Conservation (phyloP, 208 protist species). For the Strigomonas galati region DNA sequence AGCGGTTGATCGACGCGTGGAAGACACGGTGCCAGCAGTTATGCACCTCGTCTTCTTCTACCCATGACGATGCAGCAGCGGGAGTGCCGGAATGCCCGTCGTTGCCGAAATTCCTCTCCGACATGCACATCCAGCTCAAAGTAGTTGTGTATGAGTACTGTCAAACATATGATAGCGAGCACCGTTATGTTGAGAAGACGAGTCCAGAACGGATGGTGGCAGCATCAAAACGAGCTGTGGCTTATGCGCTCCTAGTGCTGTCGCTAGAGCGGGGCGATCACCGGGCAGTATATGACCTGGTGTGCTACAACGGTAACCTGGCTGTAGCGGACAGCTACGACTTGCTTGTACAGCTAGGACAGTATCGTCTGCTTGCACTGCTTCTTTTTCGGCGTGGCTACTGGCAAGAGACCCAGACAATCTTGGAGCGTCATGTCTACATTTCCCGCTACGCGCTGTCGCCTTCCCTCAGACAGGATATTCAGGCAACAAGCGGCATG, state of each 20-base stretch:
- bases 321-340: conserved; percentile 59
- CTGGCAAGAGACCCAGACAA: conserved; percentile 15
- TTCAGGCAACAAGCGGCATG: no score
- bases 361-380: conserved; percentile 71
- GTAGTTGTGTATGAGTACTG: no score
- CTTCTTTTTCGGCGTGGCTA: conserved; percentile 49
- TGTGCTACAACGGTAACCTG: conserved; percentile 26
- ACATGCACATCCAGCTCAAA: no score
- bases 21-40: no score
- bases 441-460: conserved; percentile 9
- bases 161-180: no score
- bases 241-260: conserved; percentile 69
- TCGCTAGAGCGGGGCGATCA: conserved; percentile 63
- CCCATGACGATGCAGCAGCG: no score
- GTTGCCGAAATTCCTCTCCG: no score
- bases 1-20: no score
- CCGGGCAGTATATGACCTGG: conserved; percentile 41
- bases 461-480: no score
- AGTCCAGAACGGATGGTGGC: neutral
- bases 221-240: conserved; percentile 47
- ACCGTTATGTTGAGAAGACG: no score
- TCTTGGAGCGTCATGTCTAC: conserved; percentile 33
- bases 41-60: no score
- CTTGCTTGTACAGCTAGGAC: conserved; percentile 40
- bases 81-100: no score